phyloP scores from a whole-genome alignment of 2,329 filamentous ascomycete species.

The Beauveria caledonica region DNA sequence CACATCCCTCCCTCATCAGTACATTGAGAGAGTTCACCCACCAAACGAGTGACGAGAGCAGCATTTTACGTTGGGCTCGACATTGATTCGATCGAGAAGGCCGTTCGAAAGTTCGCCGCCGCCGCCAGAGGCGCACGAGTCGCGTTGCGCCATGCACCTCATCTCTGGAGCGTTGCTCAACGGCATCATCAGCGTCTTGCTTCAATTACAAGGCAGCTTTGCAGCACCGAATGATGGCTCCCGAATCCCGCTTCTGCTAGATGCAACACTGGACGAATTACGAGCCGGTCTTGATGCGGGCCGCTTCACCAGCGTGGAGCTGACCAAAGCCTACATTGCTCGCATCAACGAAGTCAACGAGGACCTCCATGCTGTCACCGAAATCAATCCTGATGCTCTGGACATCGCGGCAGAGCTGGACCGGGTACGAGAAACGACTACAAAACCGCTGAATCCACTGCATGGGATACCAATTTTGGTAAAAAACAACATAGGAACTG shows the following conservation, averaged over 20 bases:
- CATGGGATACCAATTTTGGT: slow-evolving; percentile 59
- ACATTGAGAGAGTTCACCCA: background rate
- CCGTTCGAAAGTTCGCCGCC: background rate
- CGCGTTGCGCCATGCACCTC: background rate
- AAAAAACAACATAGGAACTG: slow-evolving; percentile 60
- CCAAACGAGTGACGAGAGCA: background rate
- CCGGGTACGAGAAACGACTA: slow-evolving; percentile 14
- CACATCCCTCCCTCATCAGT: background rate
- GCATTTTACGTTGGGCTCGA: background rate
- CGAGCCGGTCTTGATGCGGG: slow-evolving; percentile 14
- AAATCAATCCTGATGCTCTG: slow-evolving; percentile 31
- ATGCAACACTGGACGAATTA: slow-evolving; percentile 18
- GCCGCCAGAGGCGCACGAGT: background rate
- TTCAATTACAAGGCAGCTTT: background rate
- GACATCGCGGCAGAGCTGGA: slow-evolving; percentile 30
- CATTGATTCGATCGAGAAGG: background rate
- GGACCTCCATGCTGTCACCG: slow-evolving; percentile 23
- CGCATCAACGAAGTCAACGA: slow-evolving; percentile 21
- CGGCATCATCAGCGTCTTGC: background rate
- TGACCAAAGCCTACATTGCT: slow-evolving; percentile 24
- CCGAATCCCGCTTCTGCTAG: slow-evolving; percentile 12
- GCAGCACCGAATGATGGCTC: background rate
- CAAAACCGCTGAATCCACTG: slow-evolving; percentile 32
- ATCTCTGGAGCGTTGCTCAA: background rate
- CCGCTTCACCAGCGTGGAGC: slow-evolving; percentile 28